Conservation (phyloP, 2,329 filamentous ascomycete species). For the Cryphonectria japonica region DNA sequence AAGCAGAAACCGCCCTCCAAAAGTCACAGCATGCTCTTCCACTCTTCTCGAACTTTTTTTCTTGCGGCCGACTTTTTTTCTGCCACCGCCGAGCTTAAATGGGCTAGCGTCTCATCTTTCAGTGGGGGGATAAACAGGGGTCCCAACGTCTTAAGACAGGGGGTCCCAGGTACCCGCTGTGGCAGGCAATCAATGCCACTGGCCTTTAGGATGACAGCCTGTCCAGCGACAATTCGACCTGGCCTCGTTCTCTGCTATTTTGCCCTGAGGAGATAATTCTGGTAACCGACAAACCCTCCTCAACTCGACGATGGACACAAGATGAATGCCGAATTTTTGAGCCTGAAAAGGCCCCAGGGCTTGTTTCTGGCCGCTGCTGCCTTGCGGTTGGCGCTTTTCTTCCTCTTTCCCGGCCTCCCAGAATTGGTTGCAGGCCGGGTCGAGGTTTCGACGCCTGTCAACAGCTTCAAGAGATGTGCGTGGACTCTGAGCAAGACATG, state of each 20-base stretch:
- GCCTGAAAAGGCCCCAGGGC: conserved; percentile 54
- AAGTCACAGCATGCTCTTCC: background rate
- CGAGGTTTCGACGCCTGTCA: conserved; percentile 95
- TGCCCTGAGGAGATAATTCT: background rate
- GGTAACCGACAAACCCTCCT: conserved; percentile 18
- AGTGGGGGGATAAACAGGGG: background rate
- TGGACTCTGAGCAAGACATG: conserved; percentile 23
- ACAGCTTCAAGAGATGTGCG: conserved; percentile 95
- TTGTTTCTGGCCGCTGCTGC: conserved; percentile 78
- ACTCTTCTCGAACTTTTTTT: conserved; percentile 35
- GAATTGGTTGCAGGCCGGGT: conserved; percentile 87
- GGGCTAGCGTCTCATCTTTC: background rate
- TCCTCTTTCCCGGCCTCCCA: conserved; percentile 80
- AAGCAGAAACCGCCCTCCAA: background rate
- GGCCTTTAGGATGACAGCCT: conserved; percentile 21
- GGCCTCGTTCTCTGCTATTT: background rate
- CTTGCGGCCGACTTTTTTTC: conserved; percentile 31
- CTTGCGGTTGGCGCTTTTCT: conserved; percentile 78
- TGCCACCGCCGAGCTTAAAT: conserved; percentile 21
- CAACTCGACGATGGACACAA: conserved; percentile 34
- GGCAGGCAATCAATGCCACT: conserved; percentile 6
- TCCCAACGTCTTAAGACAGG: background rate
- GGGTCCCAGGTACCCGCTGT: conserved; percentile 1
- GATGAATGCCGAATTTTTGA: conserved; percentile 44
- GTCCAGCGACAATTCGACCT: conserved; percentile 8